Base-by-base conservation (phyloP, 1,139 yeast genomes). In the Pichia cactophila region DNA sequence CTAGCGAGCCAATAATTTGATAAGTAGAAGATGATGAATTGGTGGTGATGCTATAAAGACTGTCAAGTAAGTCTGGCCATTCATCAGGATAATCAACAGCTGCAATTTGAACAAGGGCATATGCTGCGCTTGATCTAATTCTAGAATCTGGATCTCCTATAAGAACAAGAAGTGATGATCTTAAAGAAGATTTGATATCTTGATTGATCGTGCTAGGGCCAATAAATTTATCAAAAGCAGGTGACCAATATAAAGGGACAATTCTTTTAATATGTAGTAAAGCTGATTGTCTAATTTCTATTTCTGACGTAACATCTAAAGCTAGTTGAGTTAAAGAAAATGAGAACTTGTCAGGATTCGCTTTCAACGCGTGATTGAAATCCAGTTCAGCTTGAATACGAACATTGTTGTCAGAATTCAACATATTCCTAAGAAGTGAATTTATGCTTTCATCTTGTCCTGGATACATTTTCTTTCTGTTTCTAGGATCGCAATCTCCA, bases 31-130 rank as follows among this genome's bases (percentile, higher is more conserved):
- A 62, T 4, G 43, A 43, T 14, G 63, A 52, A 9, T 64, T 60
- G 12, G 64, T 52, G 35, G 72, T 60, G 45, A 71, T 67, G 20
- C 64, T 59, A 59, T 79, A 78, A 45, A 86, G 62, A 14, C 66
- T 61, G 23, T 69, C 67, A 51, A 90, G 63, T 44, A 92, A 70
- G 33, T 73, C 75, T 0, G 97, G 96, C 97, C 97, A 92, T 61
- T 88, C 95, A 60, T 92, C 97, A 0, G 98, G 98, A 61, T 80
- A 90, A 61, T 92, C 98, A 1, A 83, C 86, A 1, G 87, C 85
- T 0, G 96, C 90, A 26, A 92, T 86, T 59, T 86, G 95, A 2
- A 86, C 86, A 28, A 88, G 77, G 14, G 87, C 83, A 56, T 87
- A 82, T 0, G 92, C 81, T 2, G 86, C 78, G 45, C 86, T 77